These are phyloP conservation scores for Tuber aestivum DNA, from an alignment of 495 filamentous ascomycete genomes.

Conservation along the genomic window DNA sequence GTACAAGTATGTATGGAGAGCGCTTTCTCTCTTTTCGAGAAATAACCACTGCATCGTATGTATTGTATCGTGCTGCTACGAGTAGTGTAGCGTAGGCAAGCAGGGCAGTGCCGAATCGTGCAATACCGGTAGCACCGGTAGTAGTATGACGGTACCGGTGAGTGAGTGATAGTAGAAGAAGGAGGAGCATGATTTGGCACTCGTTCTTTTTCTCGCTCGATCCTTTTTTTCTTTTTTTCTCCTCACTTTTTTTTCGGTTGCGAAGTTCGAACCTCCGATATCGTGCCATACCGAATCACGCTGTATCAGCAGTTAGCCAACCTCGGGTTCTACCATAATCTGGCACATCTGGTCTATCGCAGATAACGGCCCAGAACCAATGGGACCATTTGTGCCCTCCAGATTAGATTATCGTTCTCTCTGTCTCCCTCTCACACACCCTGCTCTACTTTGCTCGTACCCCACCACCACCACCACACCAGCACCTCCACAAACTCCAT, in stretches of 20 bases:
- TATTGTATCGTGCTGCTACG: not conserved
- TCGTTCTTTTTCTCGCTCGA: not conserved
- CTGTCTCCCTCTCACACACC: constrained; percentile 6
- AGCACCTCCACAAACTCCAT: not conserved
- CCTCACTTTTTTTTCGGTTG: not conserved
- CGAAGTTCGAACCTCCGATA: not conserved
- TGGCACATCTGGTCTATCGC: not conserved
- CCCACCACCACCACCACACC: not conserved
- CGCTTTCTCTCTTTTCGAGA: not conserved
- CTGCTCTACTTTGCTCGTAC: constrained; percentile 14
- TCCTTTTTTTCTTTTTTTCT: not conserved
- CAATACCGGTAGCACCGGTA: not conserved
- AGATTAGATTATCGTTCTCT: constrained; percentile 23
- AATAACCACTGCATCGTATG: not conserved
- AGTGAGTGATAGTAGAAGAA: not conserved
- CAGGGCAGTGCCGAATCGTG: not conserved
- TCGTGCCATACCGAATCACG: not conserved
- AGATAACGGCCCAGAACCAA: constrained; percentile 35
- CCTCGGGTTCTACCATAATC: not conserved
- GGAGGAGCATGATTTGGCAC: not conserved
- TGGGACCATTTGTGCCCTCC: constrained; percentile 18
- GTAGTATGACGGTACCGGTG: not conserved
- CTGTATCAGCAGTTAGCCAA: not conserved
- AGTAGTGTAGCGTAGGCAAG: too few species aligned
- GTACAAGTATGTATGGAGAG: not conserved